Base-by-base conservation (phyloP, 768 basidiomycete genomes). In the Cystofilobasidium macerans region DNA sequence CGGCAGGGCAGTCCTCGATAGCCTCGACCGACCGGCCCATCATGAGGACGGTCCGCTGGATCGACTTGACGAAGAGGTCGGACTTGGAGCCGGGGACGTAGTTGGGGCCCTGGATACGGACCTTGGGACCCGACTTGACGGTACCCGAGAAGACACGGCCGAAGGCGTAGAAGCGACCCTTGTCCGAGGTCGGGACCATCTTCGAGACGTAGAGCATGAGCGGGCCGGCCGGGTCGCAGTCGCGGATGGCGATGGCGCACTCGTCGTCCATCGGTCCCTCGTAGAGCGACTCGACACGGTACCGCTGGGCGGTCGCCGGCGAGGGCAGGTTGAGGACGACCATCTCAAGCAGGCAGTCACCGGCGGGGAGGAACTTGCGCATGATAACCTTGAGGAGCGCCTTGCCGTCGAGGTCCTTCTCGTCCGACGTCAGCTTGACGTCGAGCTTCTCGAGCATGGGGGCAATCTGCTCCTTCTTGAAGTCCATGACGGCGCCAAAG, bases 211-310 rank as follows among this genome's bases (percentile, higher is more conserved):
- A 99, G 70, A 94, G 84, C 75, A 98, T 92, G 69, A 99, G 87
- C 70, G 95, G 95, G 61, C 86, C 95, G 53, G 85, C 86, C 77
- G 95, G 87, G 79, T 98, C 89, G 77, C 95, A 99, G 77, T 98
- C 93, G 61, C 95, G 86, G 81, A 99, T 93, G 80, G 85, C 89
- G 71, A 98, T 90, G 71, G 95, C 95, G 68, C 90, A 95, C 79
- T 99, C 95, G 75, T 99, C 95, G 79, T 99, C 95, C 91, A 97
- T 91, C 73, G 95, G 95, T 76, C 95, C 95, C 77, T 99, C 95
- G 78, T 99, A 98, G 69, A 99, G 86, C 71, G 95, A 98, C 82
- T 98, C 92, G 64, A 95, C 93, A 83, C 95, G 93, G 80, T 98
- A 98, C 62, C 87, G 84, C 79, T 99, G 95, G 69, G 95, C 95